Evolutionary conservation across 2,329 filamentous ascomycete species (phyloP).

Genomic region (Botrytis squamosa): DNA sequence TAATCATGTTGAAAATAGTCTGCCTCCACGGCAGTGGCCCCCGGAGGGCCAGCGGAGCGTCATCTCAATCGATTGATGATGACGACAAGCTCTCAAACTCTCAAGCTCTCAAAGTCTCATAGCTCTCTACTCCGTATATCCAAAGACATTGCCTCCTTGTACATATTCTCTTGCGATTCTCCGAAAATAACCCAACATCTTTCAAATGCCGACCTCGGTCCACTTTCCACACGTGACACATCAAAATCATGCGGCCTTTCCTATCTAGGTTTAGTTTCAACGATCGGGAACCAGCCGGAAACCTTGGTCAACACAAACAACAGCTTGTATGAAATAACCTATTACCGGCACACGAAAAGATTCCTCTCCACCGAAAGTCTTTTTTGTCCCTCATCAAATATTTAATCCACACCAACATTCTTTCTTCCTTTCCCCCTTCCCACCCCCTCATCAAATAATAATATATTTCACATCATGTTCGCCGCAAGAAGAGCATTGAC

Average conservation of each 20-base stretch:
- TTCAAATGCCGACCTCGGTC: constrained; percentile 10
- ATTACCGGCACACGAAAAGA: neutral
- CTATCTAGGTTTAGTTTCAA: neutral
- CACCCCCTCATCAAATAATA: constrained; percentile 19
- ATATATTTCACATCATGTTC: constrained; percentile 59
- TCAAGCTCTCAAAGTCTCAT: neutral
- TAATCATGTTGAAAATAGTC: neutral
- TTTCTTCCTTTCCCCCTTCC: constrained; percentile 16
- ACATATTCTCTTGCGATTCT: neutral
- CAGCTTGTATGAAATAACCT: neutral
- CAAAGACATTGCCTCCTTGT: neutral
- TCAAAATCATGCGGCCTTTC: neutral
- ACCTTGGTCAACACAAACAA: constrained; percentile 11
- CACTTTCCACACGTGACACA: neutral
- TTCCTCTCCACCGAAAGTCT: constrained; percentile 17
- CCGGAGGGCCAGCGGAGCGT: neutral
- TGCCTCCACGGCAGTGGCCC: neutral
- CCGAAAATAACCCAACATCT: neutral
- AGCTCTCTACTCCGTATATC: neutral
- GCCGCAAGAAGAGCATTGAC: constrained; percentile 59
- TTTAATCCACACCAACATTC: constrained; percentile 23
- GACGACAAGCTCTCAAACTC: neutral
- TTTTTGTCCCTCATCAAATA: constrained; percentile 16
- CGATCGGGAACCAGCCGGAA: constrained; percentile 7
- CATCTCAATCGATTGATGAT: neutral